Conservation (phyloP, 805 yeast species). For the Zygoascus flipseniorum region DNA sequence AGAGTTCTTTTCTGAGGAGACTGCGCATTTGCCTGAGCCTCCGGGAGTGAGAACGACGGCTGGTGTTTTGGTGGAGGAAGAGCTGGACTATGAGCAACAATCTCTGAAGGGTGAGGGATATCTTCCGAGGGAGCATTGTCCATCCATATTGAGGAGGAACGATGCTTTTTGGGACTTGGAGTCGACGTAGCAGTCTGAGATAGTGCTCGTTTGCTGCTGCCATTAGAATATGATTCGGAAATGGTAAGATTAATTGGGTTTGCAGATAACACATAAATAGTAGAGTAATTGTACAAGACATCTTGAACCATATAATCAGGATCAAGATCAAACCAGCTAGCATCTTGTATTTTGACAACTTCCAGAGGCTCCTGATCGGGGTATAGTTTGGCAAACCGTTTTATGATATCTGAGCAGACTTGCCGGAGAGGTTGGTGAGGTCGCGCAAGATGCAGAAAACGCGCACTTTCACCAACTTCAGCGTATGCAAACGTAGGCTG, state of each 20-base stretch:
- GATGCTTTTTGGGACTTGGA: neutral
- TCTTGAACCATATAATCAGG: constrained; percentile 64
- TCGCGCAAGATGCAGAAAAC: constrained; percentile 54
- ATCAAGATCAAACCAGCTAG: constrained; percentile 63
- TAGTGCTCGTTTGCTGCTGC: neutral
- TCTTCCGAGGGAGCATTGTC: neutral
- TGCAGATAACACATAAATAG: constrained; percentile 23
- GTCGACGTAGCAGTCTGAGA: neutral
- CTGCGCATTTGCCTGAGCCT: neutral
- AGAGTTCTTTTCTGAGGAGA: neutral
- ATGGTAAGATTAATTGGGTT: neutral
- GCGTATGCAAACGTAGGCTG: neutral
- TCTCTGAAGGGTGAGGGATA: neutral
- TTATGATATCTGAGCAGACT: constrained; percentile 46
- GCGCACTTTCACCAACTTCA: neutral
- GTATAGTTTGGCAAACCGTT: constrained; percentile 52
- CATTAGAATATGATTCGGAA: neutral
- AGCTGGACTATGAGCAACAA: neutral
- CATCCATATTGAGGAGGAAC: neutral
- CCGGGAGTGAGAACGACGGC: neutral
- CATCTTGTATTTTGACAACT: constrained; percentile 59
- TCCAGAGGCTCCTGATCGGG: constrained; percentile 41
- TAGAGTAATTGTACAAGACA: constrained; percentile 46
- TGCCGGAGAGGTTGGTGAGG: constrained; percentile 38
- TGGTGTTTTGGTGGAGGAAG: neutral